Conservation (phyloP, 1,139 yeast species). For the Diutina sp. region DNA sequence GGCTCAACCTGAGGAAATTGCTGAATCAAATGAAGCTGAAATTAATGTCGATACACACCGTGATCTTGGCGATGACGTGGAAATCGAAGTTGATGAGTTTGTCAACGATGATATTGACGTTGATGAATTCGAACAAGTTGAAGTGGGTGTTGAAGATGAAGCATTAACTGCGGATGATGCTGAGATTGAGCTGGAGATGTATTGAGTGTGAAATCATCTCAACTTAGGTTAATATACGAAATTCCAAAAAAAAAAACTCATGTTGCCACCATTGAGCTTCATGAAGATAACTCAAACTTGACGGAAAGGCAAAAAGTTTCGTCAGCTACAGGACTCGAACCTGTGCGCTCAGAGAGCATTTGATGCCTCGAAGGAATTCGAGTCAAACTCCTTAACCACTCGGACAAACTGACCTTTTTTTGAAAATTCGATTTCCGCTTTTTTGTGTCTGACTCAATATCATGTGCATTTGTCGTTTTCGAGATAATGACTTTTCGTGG, state of each 20-base stretch:
- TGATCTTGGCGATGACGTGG: background rate
- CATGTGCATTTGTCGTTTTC: too few species aligned
- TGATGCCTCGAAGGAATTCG: background rate
- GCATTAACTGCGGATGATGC: constrained; percentile 2
- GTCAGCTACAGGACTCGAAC: background rate
- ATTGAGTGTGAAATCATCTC: too few species aligned
- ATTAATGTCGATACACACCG: background rate
- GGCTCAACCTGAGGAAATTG: background rate
- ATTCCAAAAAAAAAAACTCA: too few species aligned
- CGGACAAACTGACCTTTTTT: background rate
- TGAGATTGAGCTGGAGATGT: too few species aligned
- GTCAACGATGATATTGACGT: background rate
- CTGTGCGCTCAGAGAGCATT: background rate
- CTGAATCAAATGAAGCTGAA: background rate
- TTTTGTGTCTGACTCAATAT: background rate
- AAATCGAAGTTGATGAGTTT: background rate
- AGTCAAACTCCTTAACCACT: background rate
- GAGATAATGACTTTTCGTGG: too few species aligned
- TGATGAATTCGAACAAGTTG: background rate
- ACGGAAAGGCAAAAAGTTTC: background rate
- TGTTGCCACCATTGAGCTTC: too few species aligned
- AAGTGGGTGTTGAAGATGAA: background rate
- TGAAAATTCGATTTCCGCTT: too few species aligned
- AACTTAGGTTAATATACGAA: too few species aligned
- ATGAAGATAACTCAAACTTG: too few species aligned